A percentile compares a stretch with the other conserved stretches of the same genome.
Evolutionary conservation across 371 early-diverging fungal genomes (phyloP).

Genomic region (Phascolomyces articulosus): DNA sequence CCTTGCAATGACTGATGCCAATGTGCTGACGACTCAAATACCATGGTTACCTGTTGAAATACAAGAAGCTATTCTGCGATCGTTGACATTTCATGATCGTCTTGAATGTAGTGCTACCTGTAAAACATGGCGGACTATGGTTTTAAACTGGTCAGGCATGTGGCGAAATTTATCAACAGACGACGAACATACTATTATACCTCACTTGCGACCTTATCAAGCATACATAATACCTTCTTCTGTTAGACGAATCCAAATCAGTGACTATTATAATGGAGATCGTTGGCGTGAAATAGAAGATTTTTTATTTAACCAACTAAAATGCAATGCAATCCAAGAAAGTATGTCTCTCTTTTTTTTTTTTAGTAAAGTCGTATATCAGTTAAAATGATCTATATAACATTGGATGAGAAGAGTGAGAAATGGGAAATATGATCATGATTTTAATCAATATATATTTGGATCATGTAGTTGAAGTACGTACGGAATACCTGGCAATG

Average conservation of each 20-base stretch:
- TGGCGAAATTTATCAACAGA: slow-evolving; percentile 1
- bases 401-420: too few species aligned
- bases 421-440: too few species aligned
- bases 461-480: background rate
- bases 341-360: background rate
- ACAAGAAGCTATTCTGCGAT: background rate
- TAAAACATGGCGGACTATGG: background rate
- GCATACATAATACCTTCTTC: background rate
- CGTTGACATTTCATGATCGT: background rate
- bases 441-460: too few species aligned
- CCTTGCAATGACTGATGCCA: background rate
- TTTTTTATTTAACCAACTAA: background rate
- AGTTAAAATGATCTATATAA: background rate
- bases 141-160: background rate
- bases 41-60: background rate
- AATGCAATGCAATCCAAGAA: background rate
- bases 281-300: background rate
- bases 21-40: too few species aligned
- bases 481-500: background rate
- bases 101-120: background rate
- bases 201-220: background rate
- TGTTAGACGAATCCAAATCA: background rate
- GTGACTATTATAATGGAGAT: background rate
- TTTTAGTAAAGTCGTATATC: too few species aligned
- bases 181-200: background rate